phyloP scores from a whole-genome alignment of 805 yeast species.

The Candida ovalis region DNA sequence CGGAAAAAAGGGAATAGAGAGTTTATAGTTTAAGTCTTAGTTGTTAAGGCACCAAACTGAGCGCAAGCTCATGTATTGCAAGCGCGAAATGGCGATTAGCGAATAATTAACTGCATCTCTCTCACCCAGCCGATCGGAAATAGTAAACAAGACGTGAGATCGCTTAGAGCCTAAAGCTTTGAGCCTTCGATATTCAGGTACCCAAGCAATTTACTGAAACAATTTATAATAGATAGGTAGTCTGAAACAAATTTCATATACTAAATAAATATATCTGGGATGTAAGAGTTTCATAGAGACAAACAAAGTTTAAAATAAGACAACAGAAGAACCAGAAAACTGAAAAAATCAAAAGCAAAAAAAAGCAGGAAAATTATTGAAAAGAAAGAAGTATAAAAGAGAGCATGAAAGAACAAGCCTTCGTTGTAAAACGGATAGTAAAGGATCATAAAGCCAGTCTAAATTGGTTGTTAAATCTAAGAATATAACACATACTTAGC shows the following conservation, averaged over 20 bases:
- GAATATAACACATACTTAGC: slow-evolving; percentile 19
- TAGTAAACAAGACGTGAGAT: too few species aligned
- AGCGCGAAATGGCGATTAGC: too few species aligned
- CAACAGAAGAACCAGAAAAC: background rate
- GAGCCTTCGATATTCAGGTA: too few species aligned
- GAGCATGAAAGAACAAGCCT: background rate
- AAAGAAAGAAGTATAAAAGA: background rate
- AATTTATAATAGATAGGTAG: too few species aligned
- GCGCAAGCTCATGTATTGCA: too few species aligned
- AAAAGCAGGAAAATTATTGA: background rate
- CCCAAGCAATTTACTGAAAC: too few species aligned
- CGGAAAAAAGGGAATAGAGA: background rate
- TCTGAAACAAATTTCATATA: background rate
- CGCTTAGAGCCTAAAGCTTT: too few species aligned
- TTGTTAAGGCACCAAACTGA: too few species aligned
- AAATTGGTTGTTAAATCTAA: background rate
- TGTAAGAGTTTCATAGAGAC: background rate
- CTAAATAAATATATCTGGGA: background rate
- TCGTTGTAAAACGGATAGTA: background rate
- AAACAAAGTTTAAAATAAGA: background rate
- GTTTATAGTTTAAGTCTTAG: background rate
- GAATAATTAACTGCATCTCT: too few species aligned
- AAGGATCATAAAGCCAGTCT: background rate
- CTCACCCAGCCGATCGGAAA: too few species aligned
- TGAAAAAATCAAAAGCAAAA: background rate